Base-by-base conservation (phyloP, 2,329 filamentous ascomycete species). In the Fusarium globosum region DNA sequence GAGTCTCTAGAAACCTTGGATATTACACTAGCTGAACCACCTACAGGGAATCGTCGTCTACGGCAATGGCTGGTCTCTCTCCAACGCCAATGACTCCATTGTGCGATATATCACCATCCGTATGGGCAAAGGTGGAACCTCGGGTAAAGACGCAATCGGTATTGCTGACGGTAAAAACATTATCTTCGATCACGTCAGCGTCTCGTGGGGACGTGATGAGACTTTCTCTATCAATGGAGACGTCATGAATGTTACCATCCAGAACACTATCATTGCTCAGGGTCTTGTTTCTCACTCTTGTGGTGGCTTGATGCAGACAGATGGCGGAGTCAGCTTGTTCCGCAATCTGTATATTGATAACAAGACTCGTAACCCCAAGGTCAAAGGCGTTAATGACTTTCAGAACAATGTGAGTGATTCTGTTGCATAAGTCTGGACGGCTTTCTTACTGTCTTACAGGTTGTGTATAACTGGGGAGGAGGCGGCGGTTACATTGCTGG, bases 261-360 rank as follows among this genome's bases (percentile, higher is more conserved):
- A 87, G 65, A 83, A 88, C 73, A 85, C 82, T 39, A 88, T 89
- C 72, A 88, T 89, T 61, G 85, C 82, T 1, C 87, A 89, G 72
- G 87, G 87, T 1, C 81, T 89, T 2, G 82, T 87, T 68, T 87
- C 86, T 2, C 87, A 89, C 73, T 86, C 85, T 3, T 88, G 86
- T 61, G 86, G 86, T 11, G 86, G 86, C 3, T 77, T 88, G 23
- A 86, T 88, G 76, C 84, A 88, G 77, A 86, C 86, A 4, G 80
- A 86, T 30, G 84, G 84, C 14, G 86, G 86, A 16, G 79, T 88
- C 39, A 86, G 84, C 21, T 81, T 88, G 9, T 88, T 88, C 77
- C 81, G 87, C 8, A 89, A 89, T 73, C 76, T 89, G 38, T 89
- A 88, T 76, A 86, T 88, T 61, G 87, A 88, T 69, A 89, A 88